Conservation (phyloP, 495 filamentous ascomycete species). For the Copromyces sp. region DNA sequence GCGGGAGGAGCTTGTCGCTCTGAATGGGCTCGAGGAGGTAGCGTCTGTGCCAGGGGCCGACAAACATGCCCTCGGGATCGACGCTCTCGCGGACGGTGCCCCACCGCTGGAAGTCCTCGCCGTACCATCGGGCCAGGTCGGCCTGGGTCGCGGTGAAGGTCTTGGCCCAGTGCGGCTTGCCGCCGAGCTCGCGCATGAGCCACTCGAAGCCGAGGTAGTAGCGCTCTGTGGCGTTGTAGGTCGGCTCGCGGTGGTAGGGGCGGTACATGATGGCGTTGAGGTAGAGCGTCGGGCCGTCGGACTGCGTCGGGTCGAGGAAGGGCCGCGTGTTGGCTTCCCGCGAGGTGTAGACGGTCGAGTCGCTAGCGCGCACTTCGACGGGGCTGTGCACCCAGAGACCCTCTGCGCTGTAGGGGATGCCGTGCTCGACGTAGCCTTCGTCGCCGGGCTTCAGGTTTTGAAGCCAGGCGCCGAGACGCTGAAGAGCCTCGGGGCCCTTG, state of each 20-base stretch:
- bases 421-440: constrained; percentile 44
- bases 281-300: constrained; percentile 72
- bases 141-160: constrained; percentile 60
- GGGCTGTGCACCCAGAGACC: constrained; percentile 86
- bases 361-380: constrained; percentile 80
- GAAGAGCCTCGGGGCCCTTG: constrained; percentile 81
- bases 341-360: constrained; percentile 46
- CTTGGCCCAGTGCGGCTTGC: constrained; percentile 96
- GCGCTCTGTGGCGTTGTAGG: constrained; percentile 48
- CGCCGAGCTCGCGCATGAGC: constrained; percentile 85
- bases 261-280: constrained; percentile 94
- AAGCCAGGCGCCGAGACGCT: constrained; percentile 75
- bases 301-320: constrained; percentile 60
- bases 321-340: constrained; percentile 43
- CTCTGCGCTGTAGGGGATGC: constrained; percentile 71
- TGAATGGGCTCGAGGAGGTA: constrained; percentile 44
- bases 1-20: constrained; percentile 13
- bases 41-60: constrained; percentile 78
- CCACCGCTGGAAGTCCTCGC: constrained; percentile 49
- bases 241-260: constrained; percentile 73
- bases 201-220: constrained; percentile 95
- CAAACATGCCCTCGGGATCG: constrained; percentile 88
- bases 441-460: constrained; percentile 45
- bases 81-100: constrained; percentile 54
- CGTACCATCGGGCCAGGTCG: constrained; percentile 48